Percentiles rank a stretch among this genome's conserved stretches.
phyloP scores from a whole-genome alignment of 495 filamentous ascomycete species.

The Aspergillus cavernicola region DNA sequence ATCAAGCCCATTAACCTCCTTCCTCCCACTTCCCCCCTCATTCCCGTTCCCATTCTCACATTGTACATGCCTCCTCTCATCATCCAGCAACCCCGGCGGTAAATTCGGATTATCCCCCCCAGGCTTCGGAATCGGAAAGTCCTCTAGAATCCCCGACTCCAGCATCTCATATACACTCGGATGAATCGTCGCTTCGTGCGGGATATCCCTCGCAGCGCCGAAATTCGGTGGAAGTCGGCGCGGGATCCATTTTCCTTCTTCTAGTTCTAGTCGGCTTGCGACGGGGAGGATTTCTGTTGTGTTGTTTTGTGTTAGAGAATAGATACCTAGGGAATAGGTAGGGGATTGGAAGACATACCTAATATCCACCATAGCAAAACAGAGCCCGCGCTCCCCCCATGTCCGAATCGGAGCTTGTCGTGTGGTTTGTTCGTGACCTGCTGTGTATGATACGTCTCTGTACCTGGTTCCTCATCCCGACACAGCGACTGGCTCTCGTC shows the following conservation, averaged over 20 bases:
- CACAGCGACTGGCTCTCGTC: slow-evolving; percentile 4
- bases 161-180: slow-evolving; percentile 19
- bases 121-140: slow-evolving; percentile 14
- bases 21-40: background rate
- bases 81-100: slow-evolving; percentile 4
- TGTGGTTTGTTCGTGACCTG: slow-evolving; percentile 15
- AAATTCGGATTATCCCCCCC: slow-evolving; percentile 18
- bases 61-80: background rate
- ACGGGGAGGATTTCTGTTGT: slow-evolving; percentile 31
- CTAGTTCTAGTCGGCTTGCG: slow-evolving; percentile 31
- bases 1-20: background rate
- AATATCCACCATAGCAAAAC: slow-evolving; percentile 18
- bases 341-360: slow-evolving; percentile 1
- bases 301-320: background rate
- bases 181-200: slow-evolving; percentile 18
- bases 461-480: slow-evolving; percentile 7
- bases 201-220: slow-evolving; percentile 17
- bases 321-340: too few species aligned
- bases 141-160: slow-evolving; percentile 10
- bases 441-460: background rate
- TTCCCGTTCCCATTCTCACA: too few species aligned
- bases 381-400: slow-evolving; percentile 1
- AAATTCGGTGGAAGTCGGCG: slow-evolving; percentile 19
- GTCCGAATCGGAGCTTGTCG: slow-evolving; percentile 16
- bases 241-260: slow-evolving; percentile 27